A percentile compares a stretch with the other conserved stretches of the same genome.
Conservation (phyloP, 345 rosid genomes). For the Dovyalis caffra region DNA sequence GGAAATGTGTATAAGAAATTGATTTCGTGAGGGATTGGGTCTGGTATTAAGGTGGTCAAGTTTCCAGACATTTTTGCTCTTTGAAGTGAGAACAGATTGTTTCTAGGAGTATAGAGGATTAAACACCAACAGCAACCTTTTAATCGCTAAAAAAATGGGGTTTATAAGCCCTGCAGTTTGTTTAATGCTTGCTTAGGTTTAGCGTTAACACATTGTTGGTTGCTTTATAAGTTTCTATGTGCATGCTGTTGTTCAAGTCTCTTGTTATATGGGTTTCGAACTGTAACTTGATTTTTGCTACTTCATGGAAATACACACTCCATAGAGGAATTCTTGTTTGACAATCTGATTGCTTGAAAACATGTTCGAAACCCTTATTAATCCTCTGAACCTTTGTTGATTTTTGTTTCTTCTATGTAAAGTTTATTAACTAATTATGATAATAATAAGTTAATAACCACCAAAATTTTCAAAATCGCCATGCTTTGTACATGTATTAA, state of each 20-base stretch:
- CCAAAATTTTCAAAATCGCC: no score
- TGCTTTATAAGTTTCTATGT: not conserved
- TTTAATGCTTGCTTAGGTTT: not conserved
- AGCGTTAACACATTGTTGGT: not conserved
- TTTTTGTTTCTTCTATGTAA: no score
- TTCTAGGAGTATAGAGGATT: not conserved
- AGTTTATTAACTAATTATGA: no score
- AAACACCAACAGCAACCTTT: not conserved
- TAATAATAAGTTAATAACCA: no score
- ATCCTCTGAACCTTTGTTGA: no score
- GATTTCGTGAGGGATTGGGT: slow-evolving; percentile 10
- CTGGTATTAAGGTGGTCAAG: not conserved
- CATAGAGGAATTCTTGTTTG: not conserved
- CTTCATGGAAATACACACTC: not conserved
- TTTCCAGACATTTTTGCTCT: slow-evolving; percentile 10
- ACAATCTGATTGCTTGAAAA: no score
- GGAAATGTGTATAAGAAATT: slow-evolving; percentile 18
- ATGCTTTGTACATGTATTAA: no score
- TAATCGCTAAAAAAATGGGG: not conserved
- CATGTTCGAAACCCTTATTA: not conserved
- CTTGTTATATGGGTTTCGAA: not conserved
- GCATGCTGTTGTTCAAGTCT: not conserved
- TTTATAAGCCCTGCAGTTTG: not conserved
- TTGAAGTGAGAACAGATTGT: not conserved
- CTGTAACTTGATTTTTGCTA: not conserved